Base-by-base conservation (phyloP, 2,329 filamentous ascomycete genomes). In the Ceratocystis albifundus region DNA sequence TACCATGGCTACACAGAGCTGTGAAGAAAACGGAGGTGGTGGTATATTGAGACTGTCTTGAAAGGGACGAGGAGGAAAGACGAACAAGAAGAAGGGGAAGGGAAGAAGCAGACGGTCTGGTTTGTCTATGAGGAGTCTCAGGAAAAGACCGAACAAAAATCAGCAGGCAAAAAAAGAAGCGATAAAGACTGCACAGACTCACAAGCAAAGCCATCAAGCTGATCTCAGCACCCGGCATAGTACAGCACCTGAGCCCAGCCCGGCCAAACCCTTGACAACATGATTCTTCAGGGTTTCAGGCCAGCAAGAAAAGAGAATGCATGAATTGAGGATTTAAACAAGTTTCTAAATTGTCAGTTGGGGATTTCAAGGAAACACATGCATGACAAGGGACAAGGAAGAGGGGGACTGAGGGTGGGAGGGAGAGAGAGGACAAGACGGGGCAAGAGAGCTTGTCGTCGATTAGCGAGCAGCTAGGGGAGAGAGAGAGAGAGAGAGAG, bases 291-390 rank as follows among this genome's bases (percentile, higher is more conserved):
- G 22, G 20, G 20, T 53, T 53, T 46, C 15, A 28, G 22, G 7
- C 48, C 8, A 20, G 53, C 53, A 30, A 57, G 22, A 30, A 32
- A 41, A 41, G 36, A 12, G 25, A 57, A 32, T 32, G 53, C 53
- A 57, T 57, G 53, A 30, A 57, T 57, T 57, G 53, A 57, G 53
- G 53, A 57, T 57, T 57, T 57, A 57, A 57, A 57, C 53, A 57
- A 57, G 25, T 57, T 32, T 57, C 53, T 57, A 57, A 57, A 57
- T 57, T 57, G 7, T 22, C n/a, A 50, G 48, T 57, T 53, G 53
- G 28, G 53, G n/a, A 30, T 32, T 20, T 32, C 53, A 62, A 28
- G 44, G 61, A 62, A 46, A 46, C 61, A 15, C n/a, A 20, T 20
- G 20, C 32, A 44, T 44, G 41, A 5, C 20, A 46, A 36, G 59